These are phyloP conservation scores for Uromyces viciae-fabae DNA, from an alignment of 1,284 basidiomycete genomes.

Conservation along the genomic window DNA sequence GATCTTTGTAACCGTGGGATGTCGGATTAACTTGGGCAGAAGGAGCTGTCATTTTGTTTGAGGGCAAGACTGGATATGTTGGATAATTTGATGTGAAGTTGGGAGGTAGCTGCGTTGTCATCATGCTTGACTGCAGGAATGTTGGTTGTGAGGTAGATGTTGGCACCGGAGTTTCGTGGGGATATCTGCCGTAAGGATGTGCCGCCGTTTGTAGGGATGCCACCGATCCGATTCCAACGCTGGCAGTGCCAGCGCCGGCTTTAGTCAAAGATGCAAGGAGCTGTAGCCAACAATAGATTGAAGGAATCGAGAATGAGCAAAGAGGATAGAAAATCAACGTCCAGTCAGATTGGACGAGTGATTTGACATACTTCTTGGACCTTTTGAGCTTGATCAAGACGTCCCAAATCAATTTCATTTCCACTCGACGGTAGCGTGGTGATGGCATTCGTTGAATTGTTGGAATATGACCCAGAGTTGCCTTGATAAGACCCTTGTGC, in stretches of 20 bases:
- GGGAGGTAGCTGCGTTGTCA: background rate
- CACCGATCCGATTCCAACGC: conserved; percentile 12
- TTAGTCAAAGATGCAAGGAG: conserved; percentile 72
- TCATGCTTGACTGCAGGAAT: background rate
- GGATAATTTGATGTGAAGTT: conserved; percentile 30
- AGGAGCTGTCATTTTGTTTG: background rate
- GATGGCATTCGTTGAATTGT: conserved; percentile 46
- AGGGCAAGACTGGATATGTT: background rate
- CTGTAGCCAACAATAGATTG: conserved; percentile 51
- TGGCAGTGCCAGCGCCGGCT: conserved; percentile 57
- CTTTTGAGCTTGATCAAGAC: conserved; percentile 72
- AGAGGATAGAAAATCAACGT: background rate
- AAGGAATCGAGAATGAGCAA: conserved; percentile 35
- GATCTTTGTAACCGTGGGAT: background rate
- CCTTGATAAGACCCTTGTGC: conserved; percentile 57
- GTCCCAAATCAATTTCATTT: conserved; percentile 61
- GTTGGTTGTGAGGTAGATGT: background rate
- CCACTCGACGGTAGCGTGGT: conserved; percentile 55
- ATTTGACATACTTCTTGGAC: conserved; percentile 64
- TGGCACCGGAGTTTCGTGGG: background rate
- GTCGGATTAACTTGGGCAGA: background rate
- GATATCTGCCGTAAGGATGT: background rate
- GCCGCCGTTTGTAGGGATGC: conserved; percentile 15
- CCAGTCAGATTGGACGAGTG: background rate
- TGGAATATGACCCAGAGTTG: conserved; percentile 58